Evolutionary conservation across 371 early-diverging fungal species (phyloP).

Genomic region (Basidiobolus heterosporus): DNA sequence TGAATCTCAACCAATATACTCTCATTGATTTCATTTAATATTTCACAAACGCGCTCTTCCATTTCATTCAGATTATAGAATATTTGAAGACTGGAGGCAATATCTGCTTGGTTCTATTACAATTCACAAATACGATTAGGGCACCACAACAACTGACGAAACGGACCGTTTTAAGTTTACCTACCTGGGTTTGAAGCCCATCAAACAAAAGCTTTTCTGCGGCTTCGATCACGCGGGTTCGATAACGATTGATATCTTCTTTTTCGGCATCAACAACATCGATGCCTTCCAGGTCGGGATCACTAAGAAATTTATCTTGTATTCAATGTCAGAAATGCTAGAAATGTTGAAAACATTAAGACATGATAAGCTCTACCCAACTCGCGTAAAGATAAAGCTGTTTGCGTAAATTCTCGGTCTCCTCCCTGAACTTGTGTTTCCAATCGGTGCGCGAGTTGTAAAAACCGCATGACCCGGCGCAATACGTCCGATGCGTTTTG

Average conservation of each 20-base stretch:
- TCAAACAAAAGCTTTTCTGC: conserved; percentile 35
- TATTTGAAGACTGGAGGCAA: conserved; percentile 58
- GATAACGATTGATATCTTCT: conserved; percentile 21
- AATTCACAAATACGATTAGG: too few species aligned
- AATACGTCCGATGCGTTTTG: conserved; percentile 43
- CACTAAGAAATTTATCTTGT: conserved; percentile 30
- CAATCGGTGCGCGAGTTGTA: conserved; percentile 36
- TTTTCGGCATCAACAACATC: conserved; percentile 36
- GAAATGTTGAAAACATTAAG: background rate
- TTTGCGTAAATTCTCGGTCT: conserved; percentile 33
- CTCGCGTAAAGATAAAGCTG: conserved; percentile 35
- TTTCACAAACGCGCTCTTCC: conserved; percentile 21
- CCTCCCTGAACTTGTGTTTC: conserved; percentile 34
- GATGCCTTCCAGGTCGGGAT: conserved; percentile 45
- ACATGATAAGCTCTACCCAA: conserved; percentile 14
- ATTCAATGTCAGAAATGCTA: background rate
- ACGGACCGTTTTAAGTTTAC: too few species aligned
- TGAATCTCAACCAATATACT: conserved; percentile 31
- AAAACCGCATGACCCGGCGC: conserved; percentile 43
- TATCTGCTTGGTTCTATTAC: conserved; percentile 42
- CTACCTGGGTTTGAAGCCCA: conserved; percentile 22
- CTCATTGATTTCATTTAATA: conserved; percentile 26
- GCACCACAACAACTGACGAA: too few species aligned
- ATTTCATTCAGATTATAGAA: conserved; percentile 48
- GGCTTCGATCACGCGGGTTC: conserved; percentile 23